These are phyloP conservation scores for Taphrina deformans DNA, from an alignment of 1,139 yeast genomes.

Conservation along the genomic window DNA sequence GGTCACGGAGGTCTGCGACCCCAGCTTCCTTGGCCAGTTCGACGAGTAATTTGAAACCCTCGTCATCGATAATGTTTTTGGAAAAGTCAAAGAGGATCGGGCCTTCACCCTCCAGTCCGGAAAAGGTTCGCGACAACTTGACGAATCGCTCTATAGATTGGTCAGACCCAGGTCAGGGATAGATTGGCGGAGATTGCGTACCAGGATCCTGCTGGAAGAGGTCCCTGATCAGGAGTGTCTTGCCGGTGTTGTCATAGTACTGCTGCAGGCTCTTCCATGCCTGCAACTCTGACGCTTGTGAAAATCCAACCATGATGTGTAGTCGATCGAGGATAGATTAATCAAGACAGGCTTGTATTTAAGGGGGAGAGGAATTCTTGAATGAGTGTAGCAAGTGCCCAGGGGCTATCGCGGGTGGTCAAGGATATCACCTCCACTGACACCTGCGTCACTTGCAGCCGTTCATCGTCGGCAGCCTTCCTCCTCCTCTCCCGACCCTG, in stretches of 20 bases:
- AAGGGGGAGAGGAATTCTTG: no score
- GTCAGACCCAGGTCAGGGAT: background rate
- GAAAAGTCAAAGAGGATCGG: slow-evolving; percentile 91
- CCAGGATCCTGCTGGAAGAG: slow-evolving; percentile 70
- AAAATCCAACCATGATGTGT: slow-evolving; percentile 51
- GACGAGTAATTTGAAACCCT: slow-evolving; percentile 64
- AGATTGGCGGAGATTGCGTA: background rate
- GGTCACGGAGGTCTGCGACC: slow-evolving; percentile 83
- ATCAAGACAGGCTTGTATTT: no score
- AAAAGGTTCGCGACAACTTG: slow-evolving; percentile 73
- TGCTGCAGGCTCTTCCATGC: slow-evolving; percentile 80
- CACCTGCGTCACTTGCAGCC: background rate
- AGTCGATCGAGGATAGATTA: background rate
- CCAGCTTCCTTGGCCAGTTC: slow-evolving; percentile 87
- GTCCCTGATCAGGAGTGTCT: slow-evolving; percentile 67
- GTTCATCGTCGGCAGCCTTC: no score
- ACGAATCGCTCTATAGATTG: slow-evolving; percentile 54
- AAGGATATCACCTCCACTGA: background rate
- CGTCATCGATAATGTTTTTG: slow-evolving; percentile 87
- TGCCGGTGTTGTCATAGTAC: slow-evolving; percentile 67
- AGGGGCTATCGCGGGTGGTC: background rate
- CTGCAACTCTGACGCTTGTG: slow-evolving; percentile 71
- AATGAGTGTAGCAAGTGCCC: background rate
- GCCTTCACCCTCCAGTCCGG: slow-evolving; percentile 64
- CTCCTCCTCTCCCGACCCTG: no score